Evolutionary conservation across 495 filamentous ascomycete species (phyloP).

Genomic region (Letharia lupina): DNA sequence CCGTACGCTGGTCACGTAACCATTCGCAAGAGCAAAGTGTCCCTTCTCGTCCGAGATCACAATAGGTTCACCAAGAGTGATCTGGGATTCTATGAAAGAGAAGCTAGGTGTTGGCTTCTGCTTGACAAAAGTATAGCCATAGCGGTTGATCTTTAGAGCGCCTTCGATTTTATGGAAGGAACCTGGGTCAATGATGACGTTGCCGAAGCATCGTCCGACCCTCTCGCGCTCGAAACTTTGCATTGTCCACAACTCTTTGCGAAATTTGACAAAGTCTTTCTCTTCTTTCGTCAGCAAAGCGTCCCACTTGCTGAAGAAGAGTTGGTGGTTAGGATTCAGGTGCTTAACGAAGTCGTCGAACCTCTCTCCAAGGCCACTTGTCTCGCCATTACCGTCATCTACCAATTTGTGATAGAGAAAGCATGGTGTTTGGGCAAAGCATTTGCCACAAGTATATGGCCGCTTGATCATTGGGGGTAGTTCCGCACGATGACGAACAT

Average conservation of each 20-base stretch:
- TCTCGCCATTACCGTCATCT: conserved; percentile 74
- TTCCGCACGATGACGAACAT: conserved; percentile 67
- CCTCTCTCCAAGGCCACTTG: conserved; percentile 62
- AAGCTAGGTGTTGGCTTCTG: conserved; percentile 47
- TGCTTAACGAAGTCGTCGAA: conserved; percentile 70
- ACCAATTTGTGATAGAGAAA: conserved; percentile 92
- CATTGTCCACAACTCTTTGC: conserved; percentile 92
- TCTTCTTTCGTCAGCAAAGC: conserved; percentile 88
- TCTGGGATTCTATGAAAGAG: conserved; percentile 84
- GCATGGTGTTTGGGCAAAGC: conserved; percentile 81
- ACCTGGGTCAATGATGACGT: conserved; percentile 69
- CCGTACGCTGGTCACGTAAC: conserved; percentile 70
- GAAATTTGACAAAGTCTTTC: conserved; percentile 70
- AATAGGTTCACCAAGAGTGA: conserved; percentile 82
- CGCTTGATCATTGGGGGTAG: conserved; percentile 81
- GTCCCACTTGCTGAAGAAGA: conserved; percentile 94
- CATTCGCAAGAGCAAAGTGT: conserved; percentile 88
- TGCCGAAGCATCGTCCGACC: conserved; percentile 67
- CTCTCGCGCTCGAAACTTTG: conserved; percentile 80
- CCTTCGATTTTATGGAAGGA: conserved; percentile 58
- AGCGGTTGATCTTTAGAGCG: conserved; percentile 80
- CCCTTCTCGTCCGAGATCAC: conserved; percentile 95
- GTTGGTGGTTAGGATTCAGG: conserved; percentile 59
- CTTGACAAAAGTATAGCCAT: conserved; percentile 73
- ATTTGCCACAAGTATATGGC: conserved; percentile 65